Evolutionary conservation across 2,329 filamentous ascomycete genomes (phyloP).

Genomic region (Microdochium bolleyi): DNA sequence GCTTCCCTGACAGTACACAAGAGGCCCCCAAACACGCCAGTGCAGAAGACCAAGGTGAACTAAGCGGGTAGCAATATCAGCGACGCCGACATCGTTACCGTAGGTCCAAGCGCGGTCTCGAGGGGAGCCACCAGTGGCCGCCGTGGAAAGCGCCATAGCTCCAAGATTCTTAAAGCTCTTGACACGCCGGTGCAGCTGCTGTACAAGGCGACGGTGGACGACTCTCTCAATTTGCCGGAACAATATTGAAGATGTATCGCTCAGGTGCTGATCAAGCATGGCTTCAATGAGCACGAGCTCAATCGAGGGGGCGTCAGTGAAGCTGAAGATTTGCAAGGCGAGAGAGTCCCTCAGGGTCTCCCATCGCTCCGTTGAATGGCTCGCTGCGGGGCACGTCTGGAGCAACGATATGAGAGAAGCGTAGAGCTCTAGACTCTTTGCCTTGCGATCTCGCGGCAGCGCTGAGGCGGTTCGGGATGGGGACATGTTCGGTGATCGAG

Average conservation of each 20-base stretch:
- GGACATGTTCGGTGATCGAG: slow-evolving; percentile 37
- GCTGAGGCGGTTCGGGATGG: slow-evolving; percentile 28
- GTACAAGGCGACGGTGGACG: slow-evolving; percentile 39
- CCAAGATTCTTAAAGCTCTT: slow-evolving; percentile 44
- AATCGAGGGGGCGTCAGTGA: slow-evolving; percentile 39
- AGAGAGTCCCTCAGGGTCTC: slow-evolving; percentile 42
- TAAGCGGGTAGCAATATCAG: slow-evolving; percentile 67
- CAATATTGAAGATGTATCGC: slow-evolving; percentile 30
- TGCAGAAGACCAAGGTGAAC: slow-evolving; percentile 80
- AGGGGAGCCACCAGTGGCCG: slow-evolving; percentile 42
- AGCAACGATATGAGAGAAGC: slow-evolving; percentile 45
- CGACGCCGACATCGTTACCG: slow-evolving; percentile 45
- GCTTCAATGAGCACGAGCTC: slow-evolving; percentile 40
- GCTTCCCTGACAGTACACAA: slow-evolving; percentile 66
- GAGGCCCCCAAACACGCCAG: slow-evolving; percentile 78
- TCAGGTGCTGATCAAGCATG: slow-evolving; percentile 38
- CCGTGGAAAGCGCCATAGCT: slow-evolving; percentile 44
- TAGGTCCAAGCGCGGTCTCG: slow-evolving; percentile 29
- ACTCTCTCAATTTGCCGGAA: slow-evolving; percentile 40
- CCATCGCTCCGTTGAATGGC: slow-evolving; percentile 39
- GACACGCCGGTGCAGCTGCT: slow-evolving; percentile 39
- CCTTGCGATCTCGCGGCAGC: slow-evolving; percentile 27
- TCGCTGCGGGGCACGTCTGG: slow-evolving; percentile 37
- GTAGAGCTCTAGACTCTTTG: slow-evolving; percentile 40
- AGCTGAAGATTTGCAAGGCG: slow-evolving; percentile 52